Conservation (phyloP, 2,329 filamentous ascomycete species). For the Fusarium proliferatum region DNA sequence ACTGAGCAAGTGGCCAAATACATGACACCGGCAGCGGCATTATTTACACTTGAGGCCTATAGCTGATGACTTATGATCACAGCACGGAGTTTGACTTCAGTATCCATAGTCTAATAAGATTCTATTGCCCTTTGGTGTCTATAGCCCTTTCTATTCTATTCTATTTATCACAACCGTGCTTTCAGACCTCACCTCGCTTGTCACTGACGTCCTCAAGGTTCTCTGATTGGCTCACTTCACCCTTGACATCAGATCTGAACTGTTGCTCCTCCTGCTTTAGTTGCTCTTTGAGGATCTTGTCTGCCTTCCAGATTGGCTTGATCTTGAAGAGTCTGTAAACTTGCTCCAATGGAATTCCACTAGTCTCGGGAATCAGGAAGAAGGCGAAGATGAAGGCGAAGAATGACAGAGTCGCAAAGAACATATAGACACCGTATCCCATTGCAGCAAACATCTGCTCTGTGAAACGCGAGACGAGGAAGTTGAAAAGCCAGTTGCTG, state of each 20-base stretch:
- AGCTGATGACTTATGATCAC: neutral
- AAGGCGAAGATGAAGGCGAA: constrained; percentile 60
- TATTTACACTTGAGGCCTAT: neutral
- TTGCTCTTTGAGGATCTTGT: constrained; percentile 35
- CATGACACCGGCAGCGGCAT: neutral
- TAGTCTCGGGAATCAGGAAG: constrained; percentile 65
- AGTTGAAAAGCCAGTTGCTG: constrained; percentile 68
- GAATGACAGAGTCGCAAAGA: constrained; percentile 64
- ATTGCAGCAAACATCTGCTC: constrained; percentile 55
- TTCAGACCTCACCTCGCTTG: neutral
- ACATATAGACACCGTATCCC: constrained; percentile 65
- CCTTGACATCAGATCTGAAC: constrained; percentile 39
- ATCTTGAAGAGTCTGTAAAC: constrained; percentile 61
- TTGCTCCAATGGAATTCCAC: constrained; percentile 62
- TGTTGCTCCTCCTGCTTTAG: constrained; percentile 34
- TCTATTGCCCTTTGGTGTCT: neutral
- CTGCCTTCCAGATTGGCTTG: constrained; percentile 42
- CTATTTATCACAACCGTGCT: too few relatives aligned
- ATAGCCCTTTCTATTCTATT: neutral
- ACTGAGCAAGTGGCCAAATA: neutral
- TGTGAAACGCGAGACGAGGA: constrained; percentile 59
- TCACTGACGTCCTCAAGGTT: neutral
- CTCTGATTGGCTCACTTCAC: constrained; percentile 13
- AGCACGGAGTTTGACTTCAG: neutral
- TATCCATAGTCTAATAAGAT: neutral